Evolutionary conservation across 495 filamentous ascomycete genomes (phyloP).

Genomic region (Aspergillus wentii): DNA sequence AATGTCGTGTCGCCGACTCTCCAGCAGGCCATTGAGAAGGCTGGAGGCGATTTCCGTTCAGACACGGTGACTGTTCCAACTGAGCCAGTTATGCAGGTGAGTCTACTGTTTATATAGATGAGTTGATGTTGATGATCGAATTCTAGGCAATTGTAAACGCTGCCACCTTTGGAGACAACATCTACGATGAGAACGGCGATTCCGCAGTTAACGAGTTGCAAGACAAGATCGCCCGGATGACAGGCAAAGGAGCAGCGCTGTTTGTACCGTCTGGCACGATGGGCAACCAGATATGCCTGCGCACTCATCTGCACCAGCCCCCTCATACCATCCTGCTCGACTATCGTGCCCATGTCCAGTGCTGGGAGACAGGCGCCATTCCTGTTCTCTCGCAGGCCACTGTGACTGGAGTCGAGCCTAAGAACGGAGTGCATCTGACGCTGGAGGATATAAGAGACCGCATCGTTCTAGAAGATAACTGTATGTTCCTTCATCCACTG

Average conservation of each 20-base stretch:
- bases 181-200: constrained; percentile 59
- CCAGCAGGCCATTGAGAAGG: constrained; percentile 3
- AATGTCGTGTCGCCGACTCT: not conserved
- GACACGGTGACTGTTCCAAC: constrained; percentile 78
- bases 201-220: constrained; percentile 63
- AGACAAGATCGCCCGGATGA: constrained; percentile 53
- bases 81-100: constrained; percentile 36
- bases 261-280: constrained; percentile 79
- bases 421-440: constrained; percentile 60
- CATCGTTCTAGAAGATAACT: constrained; percentile 43
- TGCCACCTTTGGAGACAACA: constrained; percentile 61
- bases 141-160: constrained; percentile 44
- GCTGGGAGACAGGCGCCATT: constrained; percentile 66
- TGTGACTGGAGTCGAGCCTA: constrained; percentile 49
- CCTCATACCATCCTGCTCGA: constrained; percentile 69
- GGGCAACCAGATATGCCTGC: constrained; percentile 71
- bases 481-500: constrained; percentile 1
- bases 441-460: constrained; percentile 58
- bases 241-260: constrained; percentile 62
- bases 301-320: constrained; percentile 61
- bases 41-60: constrained; percentile 14
- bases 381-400: constrained; percentile 54
- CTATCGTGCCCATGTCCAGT: constrained; percentile 57
- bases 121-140: too few species aligned
- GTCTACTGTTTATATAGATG: not conserved